Base-by-base conservation (phyloP, 805 yeast genomes). In the Scheffersomyces stipitis region DNA sequence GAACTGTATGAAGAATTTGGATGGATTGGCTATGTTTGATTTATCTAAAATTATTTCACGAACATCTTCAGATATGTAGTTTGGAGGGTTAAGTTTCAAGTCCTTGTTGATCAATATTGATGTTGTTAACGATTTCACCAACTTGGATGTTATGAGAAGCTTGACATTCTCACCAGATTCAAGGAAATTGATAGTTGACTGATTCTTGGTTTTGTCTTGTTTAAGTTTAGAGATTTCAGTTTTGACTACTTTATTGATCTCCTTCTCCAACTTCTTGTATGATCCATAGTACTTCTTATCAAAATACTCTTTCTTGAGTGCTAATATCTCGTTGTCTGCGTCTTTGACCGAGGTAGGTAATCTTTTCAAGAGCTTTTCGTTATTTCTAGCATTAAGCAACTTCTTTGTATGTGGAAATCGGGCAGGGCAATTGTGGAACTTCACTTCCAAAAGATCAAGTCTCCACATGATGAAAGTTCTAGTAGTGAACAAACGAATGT, bases 401-500 rank as follows among this genome's bases (percentile, higher is more conserved):
- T 61, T 66, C 44, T 63, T 72, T 3, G 84, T 78, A 32, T 69
- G 66, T 1, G 69, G 62, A 50, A 65, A 78, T 40, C 85, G 60
- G 1, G 81, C 75, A 14, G 58, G 49, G 17, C 62, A 47, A 4
- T 62, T 51, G 20, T 67, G 52, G 57, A 64, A 77, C 48, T 73
- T 71, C 26, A 68, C 64, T 46, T 81, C 84, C 26, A 81, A 57
- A 17, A 79, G 54, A 49, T 81, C 86, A 30, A 81, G 58, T 46
- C 72, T 73, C 78, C 81, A 77, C 30, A 71, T 44, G 24, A 20
- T 20, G 24, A 20, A 20, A 20, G 24, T 7, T 7, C 9, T 7
- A 20, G 24, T 20, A 10, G 24, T 20, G 24, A 10, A 7, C 10
- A 20, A 20, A 10, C 24, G 7, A 20, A 20, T 7, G 24, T 20